A percentile compares a stretch with the other conserved stretches of the same genome.
Conservation (phyloP, 1,284 basidiomycete genomes). For the Ustilago tritici region DNA sequence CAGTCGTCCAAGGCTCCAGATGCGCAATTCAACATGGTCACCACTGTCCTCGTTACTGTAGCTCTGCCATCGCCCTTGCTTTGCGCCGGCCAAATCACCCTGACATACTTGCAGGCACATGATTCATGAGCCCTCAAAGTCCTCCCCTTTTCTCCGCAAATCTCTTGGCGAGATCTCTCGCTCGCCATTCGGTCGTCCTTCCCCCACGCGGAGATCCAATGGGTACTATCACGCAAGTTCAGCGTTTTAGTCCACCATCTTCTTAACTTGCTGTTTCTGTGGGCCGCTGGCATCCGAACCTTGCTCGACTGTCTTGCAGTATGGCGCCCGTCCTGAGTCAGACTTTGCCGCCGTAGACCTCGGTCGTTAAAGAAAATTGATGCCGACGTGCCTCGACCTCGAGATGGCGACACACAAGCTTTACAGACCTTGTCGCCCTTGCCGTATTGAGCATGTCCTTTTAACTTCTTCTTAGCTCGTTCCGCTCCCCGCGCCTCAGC, state of each 20-base stretch:
- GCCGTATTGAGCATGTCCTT: background rate
- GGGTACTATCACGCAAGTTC: constrained; percentile 19
- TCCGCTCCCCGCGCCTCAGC: background rate
- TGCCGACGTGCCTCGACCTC: constrained; percentile 12
- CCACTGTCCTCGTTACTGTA: background rate
- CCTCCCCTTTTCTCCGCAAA: background rate
- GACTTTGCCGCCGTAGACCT: background rate
- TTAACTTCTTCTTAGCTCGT: background rate
- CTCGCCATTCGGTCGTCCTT: background rate
- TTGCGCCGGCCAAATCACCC: background rate
- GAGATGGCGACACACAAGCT: constrained; percentile 24
- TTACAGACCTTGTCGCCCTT: background rate
- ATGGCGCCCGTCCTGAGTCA: background rate
- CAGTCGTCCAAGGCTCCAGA: background rate
- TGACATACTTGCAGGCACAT: background rate
- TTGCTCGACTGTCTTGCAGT: background rate
- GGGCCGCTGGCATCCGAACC: background rate
- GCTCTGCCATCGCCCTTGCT: background rate
- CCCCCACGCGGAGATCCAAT: background rate
- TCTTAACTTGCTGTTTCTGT: background rate
- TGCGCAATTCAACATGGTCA: background rate
- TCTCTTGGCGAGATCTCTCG: background rate
- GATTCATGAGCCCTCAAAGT: background rate
- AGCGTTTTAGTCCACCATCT: constrained; percentile 15
- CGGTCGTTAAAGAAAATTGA: background rate